Evolutionary conservation across 2,329 filamentous ascomycete species (phyloP).

Genomic region (Exophiala spinifera): DNA sequence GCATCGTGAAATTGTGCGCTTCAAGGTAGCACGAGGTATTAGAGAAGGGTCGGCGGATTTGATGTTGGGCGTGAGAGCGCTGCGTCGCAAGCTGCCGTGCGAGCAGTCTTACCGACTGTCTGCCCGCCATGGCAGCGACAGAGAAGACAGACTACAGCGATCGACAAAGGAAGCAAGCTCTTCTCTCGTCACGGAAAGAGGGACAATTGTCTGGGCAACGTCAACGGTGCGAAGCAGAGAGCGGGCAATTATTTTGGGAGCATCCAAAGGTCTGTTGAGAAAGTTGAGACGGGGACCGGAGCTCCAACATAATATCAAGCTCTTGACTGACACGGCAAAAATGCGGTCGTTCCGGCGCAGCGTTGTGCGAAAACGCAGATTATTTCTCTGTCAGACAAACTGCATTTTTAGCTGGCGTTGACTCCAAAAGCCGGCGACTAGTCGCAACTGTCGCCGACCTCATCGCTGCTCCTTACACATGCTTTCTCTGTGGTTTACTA

Average conservation of each 20-base stretch:
- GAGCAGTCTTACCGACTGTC: conserved; percentile 27
- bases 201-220: not conserved
- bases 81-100: conserved; percentile 24
- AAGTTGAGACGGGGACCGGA: not conserved
- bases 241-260: not conserved
- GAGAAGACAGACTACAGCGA: not conserved
- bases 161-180: not conserved
- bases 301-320: not conserved
- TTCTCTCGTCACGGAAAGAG: not conserved
- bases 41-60: conserved; percentile 24
- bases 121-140: conserved; percentile 23
- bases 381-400: too few species aligned
- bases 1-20: conserved; percentile 87
- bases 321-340: too few species aligned
- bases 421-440: too few species aligned
- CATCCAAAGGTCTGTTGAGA: not conserved
- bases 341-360: too few species aligned
- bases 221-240: not conserved
- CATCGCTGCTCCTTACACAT: too few species aligned
- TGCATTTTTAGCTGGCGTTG: too few species aligned
- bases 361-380: too few species aligned
- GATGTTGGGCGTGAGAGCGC: conserved; percentile 20
- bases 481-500: too few species aligned
- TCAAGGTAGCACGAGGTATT: conserved; percentile 47
- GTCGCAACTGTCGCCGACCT: too few species aligned